Conservation (phyloP, 169 alveolate genomes). For the Cryptosporidium andersoni region DNA sequence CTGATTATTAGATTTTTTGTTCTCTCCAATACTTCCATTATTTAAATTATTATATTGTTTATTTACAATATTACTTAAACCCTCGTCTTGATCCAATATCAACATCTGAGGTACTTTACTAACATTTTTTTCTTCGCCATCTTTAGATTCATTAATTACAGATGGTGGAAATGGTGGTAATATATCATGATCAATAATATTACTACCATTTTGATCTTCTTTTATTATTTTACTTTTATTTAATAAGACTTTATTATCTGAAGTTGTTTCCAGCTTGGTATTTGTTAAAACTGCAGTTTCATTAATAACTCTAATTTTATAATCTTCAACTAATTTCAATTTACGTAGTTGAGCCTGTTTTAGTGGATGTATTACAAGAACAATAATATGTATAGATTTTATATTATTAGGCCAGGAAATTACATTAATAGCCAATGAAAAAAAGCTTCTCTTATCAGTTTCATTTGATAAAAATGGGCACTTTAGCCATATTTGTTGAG, state of each 20-base stretch:
- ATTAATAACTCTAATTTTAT: slow-evolving; percentile 3
- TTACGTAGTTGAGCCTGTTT: slow-evolving; percentile 42
- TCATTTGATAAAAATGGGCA: slow-evolving; percentile 56
- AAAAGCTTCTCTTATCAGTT: slow-evolving; percentile 53
- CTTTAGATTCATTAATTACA: background rate
- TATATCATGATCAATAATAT: slow-evolving; percentile 1
- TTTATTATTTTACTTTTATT: background rate
- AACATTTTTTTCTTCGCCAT: background rate
- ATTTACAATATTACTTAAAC: slow-evolving; percentile 14
- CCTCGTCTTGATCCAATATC: background rate
- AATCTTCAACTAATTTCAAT: slow-evolving; percentile 32
- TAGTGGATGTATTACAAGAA: slow-evolving; percentile 52
- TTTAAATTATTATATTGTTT: slow-evolving; percentile 8
- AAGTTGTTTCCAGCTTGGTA: background rate
- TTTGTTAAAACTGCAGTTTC: background rate
- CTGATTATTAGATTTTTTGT: background rate
- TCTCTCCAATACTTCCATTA: background rate
- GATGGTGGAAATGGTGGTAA: background rate
- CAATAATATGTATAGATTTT: slow-evolving; percentile 36
- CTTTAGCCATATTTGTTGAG: slow-evolving; percentile 68
- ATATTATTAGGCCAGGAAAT: slow-evolving; percentile 67
- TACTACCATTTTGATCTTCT: background rate
- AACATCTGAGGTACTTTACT: background rate
- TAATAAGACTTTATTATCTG: background rate
- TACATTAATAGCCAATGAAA: slow-evolving; percentile 56